A percentile compares a stretch with the other conserved stretches of the same genome.
phyloP scores from a whole-genome alignment of 1,284 basidiomycete species.

The Neolentinus lepideus region DNA sequence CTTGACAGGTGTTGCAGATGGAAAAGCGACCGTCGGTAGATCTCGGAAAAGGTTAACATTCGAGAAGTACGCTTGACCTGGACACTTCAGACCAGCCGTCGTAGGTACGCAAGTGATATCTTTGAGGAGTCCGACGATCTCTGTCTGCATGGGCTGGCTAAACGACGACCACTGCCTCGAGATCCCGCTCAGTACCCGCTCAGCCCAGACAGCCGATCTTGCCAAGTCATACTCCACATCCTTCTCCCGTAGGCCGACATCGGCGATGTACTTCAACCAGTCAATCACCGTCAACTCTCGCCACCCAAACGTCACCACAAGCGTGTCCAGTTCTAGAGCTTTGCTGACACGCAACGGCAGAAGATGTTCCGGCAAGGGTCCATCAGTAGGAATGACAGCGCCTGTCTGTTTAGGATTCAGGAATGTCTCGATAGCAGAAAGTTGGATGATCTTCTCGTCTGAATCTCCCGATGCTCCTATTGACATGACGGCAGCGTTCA shows the following conservation, averaged over 20 bases:
- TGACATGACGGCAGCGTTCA: conserved; percentile 65
- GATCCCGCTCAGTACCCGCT: conserved; percentile 70
- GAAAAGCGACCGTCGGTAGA: conserved; percentile 74
- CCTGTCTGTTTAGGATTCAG: conserved; percentile 64
- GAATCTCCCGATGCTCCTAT: conserved; percentile 28
- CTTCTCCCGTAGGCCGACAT: conserved; percentile 33
- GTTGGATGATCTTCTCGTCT: conserved; percentile 53
- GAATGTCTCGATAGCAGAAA: conserved; percentile 68
- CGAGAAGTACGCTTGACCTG: conserved; percentile 82
- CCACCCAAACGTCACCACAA: conserved; percentile 72
- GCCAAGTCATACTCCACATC: conserved; percentile 62
- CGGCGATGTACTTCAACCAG: conserved; percentile 71
- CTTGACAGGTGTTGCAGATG: conserved; percentile 63
- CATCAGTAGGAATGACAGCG: conserved; percentile 67
- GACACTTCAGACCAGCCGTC: conserved; percentile 66
- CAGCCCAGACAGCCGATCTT: conserved; percentile 70
- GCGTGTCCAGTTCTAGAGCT: conserved; percentile 48
- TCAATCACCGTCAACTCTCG: conserved; percentile 70
- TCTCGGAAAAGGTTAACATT: conserved; percentile 88
- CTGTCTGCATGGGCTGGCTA: conserved; percentile 47
- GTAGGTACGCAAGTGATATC: conserved; percentile 81
- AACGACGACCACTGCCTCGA: conserved; percentile 75
- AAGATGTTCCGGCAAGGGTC: conserved; percentile 75
- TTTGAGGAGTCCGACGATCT: conserved; percentile 53
- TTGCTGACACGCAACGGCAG: conserved; percentile 70